Base-by-base conservation (phyloP, 441 rosid species). In the Metrosideros polymorpha region DNA sequence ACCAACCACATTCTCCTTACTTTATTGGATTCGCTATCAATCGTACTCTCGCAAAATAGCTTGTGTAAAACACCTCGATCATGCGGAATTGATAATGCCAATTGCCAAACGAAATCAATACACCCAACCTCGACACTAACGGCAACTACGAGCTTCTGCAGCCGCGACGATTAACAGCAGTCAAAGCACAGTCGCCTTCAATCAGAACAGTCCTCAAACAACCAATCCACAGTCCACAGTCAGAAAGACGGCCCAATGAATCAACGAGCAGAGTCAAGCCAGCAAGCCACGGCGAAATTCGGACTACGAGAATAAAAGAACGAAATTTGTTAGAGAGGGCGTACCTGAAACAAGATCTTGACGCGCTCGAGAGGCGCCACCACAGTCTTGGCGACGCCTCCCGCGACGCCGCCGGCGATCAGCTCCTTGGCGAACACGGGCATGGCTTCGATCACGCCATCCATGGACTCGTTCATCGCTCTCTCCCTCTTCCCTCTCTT, bases 351-450 rank as follows among this genome's bases (percentile, higher is more conserved):
- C 85, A 97, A 89, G 88, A 97, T 97, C 95, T 97, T 97, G 88
- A 97, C 94, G 77, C 98, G 96, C 89, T 97, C 99, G 59, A 97
- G 98, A 8, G 99, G 98, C 84, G 99, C 99, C n/a, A 97, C 99
- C 83, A 86, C 95, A 30, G 96, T 82, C 90, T 97, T 97, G 51
- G 97, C 99, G 76, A 96, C 79, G 56, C 98, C 98, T 24, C 99
- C 98, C 53, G 99, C 96, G 85, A 95, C 94, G 15, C 99, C 98
- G 12, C 99, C 98, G 52, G 99, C 98, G 24, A 96, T 89, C 84
- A 97, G 93, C 90, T 97, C 96, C 89, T 95, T 96, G 0, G 94
- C 92, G 87, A 94, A 96, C 61, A 96, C 66, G 59, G 99, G 98
- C 93, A 96, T 93, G 82, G 92, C 89, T 12, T 94, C 97, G 88